Evolutionary conservation across 805 yeast genomes (phyloP), one percentile per base, ranked within the genome.

Genomic region (Candida morakotiae): DNA sequence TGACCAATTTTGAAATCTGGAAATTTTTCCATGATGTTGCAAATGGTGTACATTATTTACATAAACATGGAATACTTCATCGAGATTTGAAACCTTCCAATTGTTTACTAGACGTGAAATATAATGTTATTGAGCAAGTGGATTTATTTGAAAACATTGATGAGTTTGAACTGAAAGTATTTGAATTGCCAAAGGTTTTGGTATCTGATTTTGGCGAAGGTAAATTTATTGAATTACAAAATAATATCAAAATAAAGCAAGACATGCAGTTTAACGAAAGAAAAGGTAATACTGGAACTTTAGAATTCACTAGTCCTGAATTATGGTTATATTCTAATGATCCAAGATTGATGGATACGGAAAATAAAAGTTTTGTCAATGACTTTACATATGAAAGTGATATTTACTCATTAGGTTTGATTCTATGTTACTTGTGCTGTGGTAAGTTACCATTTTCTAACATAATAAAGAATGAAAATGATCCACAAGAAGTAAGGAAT

Each of bases 161-260:
- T 14, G 49, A 41, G 3, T 47, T 52, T 17, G 53, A 49, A 16
- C 41, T 39, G 9, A 43, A 37, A 5, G 40, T 57, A 1, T 38
- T 47, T 5, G 42, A 43, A 18, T 64, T 81, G 9, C 95, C 95
- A 0, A 73, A 70, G n/a, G 75, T 86, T 2, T 67, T 87, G 10
- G 89, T 88, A 9, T 81, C 94, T 30, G 96, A 88, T 60, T 83
- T 88, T 56, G 96, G 96, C 3, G 96, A 88, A 56, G 85, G 93
- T 5, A 85, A 83, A 45, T 66, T 83, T 44, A 81, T 81, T 37
- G 87, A 91, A 10, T 77, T 63, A 42, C 59, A 55, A 16, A 39
- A 45, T 21, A 36, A 47, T 14, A 41, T 47, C 2, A 35, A 39
- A 9, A 9, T 34, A 15, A 31, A 38, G 26, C 28, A 38, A 6